These are phyloP conservation scores for Ilex asprella DNA, from an alignment of 257 asterid genomes.

Conservation along the genomic window DNA sequence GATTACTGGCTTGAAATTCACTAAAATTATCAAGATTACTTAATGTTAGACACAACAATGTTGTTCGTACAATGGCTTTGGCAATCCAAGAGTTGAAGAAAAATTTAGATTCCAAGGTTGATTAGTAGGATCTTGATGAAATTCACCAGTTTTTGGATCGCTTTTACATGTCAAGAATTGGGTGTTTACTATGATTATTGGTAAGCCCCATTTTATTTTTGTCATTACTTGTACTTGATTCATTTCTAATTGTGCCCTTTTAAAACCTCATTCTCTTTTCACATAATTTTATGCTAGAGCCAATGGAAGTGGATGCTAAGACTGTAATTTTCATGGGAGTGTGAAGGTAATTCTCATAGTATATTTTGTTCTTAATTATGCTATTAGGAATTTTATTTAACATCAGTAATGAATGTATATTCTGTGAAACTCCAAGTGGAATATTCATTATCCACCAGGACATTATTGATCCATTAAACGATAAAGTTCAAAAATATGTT, in stretches of 20 bases:
- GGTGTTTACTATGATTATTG: not conserved
- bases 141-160: conserved; percentile 5
- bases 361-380: too few relatives aligned
- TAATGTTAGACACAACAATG: conserved; percentile 1
- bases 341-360: too few relatives aligned
- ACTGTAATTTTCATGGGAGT: too few relatives aligned
- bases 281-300: too few relatives aligned
- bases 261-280: not conserved
- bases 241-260: not conserved
- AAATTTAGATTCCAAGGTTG: not conserved
- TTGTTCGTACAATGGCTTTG: not conserved
- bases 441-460: too few relatives aligned
- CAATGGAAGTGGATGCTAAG: not conserved
- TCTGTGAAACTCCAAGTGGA: too few relatives aligned
- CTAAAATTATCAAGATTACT: not conserved
- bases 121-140: not conserved
- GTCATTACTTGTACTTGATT: not conserved
- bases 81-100: conserved; percentile 2
- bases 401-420: too few relatives aligned
- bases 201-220: not conserved
- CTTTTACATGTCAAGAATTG: conserved; percentile 3
- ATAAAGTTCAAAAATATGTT: too few relatives aligned
- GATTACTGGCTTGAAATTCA: not conserved
- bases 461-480: too few relatives aligned
- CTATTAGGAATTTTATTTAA: too few relatives aligned